These are phyloP conservation scores for Naematelia encephala DNA, from an alignment of 768 basidiomycete species.

Conservation along the genomic window DNA sequence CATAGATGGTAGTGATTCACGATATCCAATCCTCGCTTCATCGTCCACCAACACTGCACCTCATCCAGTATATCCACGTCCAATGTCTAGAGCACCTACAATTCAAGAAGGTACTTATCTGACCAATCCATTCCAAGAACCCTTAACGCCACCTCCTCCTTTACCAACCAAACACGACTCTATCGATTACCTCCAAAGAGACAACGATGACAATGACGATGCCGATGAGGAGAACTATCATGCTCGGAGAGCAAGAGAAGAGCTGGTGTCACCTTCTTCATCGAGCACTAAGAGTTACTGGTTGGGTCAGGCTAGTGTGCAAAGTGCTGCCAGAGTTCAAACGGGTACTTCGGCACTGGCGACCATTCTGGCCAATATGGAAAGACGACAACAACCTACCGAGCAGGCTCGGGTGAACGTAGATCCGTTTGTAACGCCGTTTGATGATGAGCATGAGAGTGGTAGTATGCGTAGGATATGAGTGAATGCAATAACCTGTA, in stretches of 20 bases:
- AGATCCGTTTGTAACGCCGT: constrained; percentile 11
- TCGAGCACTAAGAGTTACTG: constrained; percentile 2
- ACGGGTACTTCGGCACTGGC: constrained; percentile 21
- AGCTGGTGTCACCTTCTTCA: not conserved
- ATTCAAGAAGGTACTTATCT: constrained; percentile 14
- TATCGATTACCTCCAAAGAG: not conserved
- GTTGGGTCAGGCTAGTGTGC: constrained; percentile 1
- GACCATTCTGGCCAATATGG: constrained; percentile 12
- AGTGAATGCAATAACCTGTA: no score
- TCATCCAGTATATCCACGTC: constrained; percentile 32
- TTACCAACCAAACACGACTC: constrained; percentile 14
- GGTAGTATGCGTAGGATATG: not conserved
- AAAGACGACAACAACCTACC: not conserved
- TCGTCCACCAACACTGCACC: not conserved
- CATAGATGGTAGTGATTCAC: constrained; percentile 13
- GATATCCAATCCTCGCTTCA: constrained; percentile 15
- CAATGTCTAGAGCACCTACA: constrained; percentile 40
- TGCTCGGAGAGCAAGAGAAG: not conserved
- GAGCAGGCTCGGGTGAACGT: not conserved
- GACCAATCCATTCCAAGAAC: constrained; percentile 1
- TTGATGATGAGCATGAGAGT: constrained; percentile 2
- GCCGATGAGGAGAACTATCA: not conserved
- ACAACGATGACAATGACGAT: constrained; percentile 3
- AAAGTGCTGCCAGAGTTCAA: constrained; percentile 8
- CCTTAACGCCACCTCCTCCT: constrained; percentile 5